phyloP scores from a whole-genome alignment of 495 filamentous ascomycete species.

The Lepraria neglecta region DNA sequence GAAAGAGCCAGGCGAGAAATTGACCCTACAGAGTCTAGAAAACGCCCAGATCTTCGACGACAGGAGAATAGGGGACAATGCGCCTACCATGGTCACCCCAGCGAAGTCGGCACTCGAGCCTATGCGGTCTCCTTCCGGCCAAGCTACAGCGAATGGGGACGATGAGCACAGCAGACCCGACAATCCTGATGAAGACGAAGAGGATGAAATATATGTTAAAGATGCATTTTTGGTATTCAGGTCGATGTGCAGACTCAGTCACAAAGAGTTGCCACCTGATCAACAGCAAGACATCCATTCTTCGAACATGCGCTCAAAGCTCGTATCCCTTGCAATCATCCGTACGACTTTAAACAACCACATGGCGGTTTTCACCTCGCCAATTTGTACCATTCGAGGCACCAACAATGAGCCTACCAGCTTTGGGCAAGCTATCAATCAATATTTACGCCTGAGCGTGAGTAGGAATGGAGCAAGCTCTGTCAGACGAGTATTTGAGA shows the following conservation, averaged over 20 bases:
- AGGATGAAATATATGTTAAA: conserved; percentile 93
- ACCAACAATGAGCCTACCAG: conserved; percentile 79
- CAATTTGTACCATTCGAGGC: conserved; percentile 80
- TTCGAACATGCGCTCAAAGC: conserved; percentile 93
- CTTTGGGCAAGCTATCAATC: conserved; percentile 92
- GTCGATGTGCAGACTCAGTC: conserved; percentile 95
- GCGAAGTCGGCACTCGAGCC: conserved; percentile 52
- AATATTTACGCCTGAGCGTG: conserved; percentile 88
- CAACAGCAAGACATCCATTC: conserved; percentile 88
- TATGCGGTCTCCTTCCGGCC: conserved; percentile 49
- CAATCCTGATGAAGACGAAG: conserved; percentile 69
- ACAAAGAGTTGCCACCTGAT: conserved; percentile 79
- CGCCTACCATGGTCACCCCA: conserved; percentile 84
- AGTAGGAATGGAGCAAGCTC: conserved; percentile 93
- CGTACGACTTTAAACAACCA: conserved; percentile 92
- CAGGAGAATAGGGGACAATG: conserved; percentile 80
- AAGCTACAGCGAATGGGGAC: conserved; percentile 41
- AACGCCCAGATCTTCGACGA: conserved; percentile 91
- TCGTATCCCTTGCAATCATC: conserved; percentile 89
- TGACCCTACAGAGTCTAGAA: conserved; percentile 94
- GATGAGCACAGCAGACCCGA: conserved; percentile 45
- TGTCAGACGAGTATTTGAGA: conserved; percentile 84
- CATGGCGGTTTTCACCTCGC: conserved; percentile 77
- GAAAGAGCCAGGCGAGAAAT: conserved; percentile 64
- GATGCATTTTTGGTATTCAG: conserved; percentile 96